These are phyloP conservation scores for Curvularia verruculosa DNA, from an alignment of 2,329 filamentous ascomycete genomes.

Conservation along the genomic window DNA sequence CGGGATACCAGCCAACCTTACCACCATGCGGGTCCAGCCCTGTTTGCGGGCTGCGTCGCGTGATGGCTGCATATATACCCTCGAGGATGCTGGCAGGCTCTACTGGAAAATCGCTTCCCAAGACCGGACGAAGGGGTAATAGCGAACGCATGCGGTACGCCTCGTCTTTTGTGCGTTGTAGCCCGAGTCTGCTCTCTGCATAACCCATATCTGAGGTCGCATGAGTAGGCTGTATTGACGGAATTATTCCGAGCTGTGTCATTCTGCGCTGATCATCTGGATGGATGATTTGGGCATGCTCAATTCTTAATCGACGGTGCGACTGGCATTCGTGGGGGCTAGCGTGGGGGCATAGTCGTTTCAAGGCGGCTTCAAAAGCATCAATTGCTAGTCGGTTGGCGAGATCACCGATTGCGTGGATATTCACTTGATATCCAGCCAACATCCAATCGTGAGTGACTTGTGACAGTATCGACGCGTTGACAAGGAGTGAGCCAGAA, in stretches of 20 bases:
- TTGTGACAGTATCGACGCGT: slow-evolving; percentile 62
- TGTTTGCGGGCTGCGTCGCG: slow-evolving; percentile 63
- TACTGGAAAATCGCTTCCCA: slow-evolving; percentile 75
- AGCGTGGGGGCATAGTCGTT: slow-evolving; percentile 57
- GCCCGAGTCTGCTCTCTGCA: slow-evolving; percentile 65
- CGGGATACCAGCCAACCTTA: slow-evolving; percentile 62
- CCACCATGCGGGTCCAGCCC: slow-evolving; percentile 53
- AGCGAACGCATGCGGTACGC: slow-evolving; percentile 72
- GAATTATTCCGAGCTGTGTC: slow-evolving; percentile 64
- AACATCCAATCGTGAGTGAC: slow-evolving; percentile 65
- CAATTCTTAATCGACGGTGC: slow-evolving; percentile 68
- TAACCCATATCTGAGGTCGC: slow-evolving; percentile 75
- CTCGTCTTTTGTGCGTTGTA: slow-evolving; percentile 58
- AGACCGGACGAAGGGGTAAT: slow-evolving; percentile 59
- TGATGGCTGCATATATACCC: slow-evolving; percentile 71
- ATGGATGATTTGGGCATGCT: slow-evolving; percentile 74
- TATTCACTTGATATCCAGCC: slow-evolving; percentile 70
- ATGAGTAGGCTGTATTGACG: slow-evolving; percentile 74
- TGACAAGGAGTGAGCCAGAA: slow-evolving; percentile 69
- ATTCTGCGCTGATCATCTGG: slow-evolving; percentile 68
- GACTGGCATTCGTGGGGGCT: slow-evolving; percentile 57
- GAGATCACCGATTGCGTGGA: slow-evolving; percentile 74
- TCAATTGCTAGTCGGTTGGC: slow-evolving; percentile 70
- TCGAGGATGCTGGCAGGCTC: slow-evolving; percentile 71
- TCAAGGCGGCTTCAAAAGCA: slow-evolving; percentile 64